Percentiles rank a stretch among this genome's conserved stretches.
Conservation (phyloP, 2,329 filamentous ascomycete species). For the Talaromyces verruculosus region DNA sequence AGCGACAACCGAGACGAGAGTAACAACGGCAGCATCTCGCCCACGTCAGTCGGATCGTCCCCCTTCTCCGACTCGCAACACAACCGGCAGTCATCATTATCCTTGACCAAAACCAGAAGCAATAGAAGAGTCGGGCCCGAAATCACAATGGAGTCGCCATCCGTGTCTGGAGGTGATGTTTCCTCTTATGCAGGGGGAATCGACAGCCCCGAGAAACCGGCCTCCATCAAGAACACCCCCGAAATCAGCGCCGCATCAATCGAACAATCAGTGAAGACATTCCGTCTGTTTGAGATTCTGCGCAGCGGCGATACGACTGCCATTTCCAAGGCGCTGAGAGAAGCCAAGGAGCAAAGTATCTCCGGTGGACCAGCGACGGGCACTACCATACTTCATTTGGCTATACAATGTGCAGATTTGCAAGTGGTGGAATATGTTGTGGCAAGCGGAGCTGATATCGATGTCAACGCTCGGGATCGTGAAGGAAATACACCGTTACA, state of each 20-base stretch:
- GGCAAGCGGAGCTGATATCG: constrained; percentile 68
- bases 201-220: constrained; percentile 23
- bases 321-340: constrained; percentile 76
- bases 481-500: constrained; percentile 95
- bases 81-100: constrained; percentile 30
- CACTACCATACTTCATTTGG: constrained; percentile 87
- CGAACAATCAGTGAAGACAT: constrained; percentile 91
- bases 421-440: constrained; percentile 94
- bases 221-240: constrained; percentile 6
- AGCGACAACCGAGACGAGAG: constrained; percentile 41
- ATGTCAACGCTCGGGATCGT: constrained; percentile 86
- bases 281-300: constrained; percentile 89
- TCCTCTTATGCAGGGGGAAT: constrained; percentile 31
- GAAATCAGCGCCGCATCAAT: constrained; percentile 53
- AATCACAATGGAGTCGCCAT: constrained; percentile 31
- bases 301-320: constrained; percentile 86
- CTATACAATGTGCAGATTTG: constrained; percentile 91
- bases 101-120: constrained; percentile 33
- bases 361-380: constrained; percentile 44
- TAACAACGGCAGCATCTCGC: constrained; percentile 29
- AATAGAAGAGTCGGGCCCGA: constrained; percentile 29
- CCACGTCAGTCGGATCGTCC: constrained; percentile 31
- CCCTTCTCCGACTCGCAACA: constrained; percentile 29
- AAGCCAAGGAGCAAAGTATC: constrained; percentile 54
- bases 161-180: constrained; percentile 27